Percentiles rank a stretch among this genome's conserved stretches.
These are phyloP conservation scores for Psilocybe mexicana DNA, from an alignment of 1,284 basidiomycete species.

Conservation along the genomic window DNA sequence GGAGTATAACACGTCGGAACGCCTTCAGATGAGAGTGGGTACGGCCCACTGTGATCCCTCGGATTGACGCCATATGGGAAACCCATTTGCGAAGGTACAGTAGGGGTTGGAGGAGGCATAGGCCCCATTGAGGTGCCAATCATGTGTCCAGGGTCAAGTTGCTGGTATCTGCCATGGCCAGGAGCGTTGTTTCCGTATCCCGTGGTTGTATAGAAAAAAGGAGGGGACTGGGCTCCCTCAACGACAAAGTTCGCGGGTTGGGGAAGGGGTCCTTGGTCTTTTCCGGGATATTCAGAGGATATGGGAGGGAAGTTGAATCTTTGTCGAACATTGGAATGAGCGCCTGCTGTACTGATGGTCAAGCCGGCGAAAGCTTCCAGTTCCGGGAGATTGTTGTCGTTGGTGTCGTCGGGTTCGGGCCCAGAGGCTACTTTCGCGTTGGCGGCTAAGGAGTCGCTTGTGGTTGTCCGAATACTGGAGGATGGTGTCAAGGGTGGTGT, in stretches of 20 bases:
- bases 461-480: constrained; percentile 38
- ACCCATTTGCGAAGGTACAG: neutral
- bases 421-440: constrained; percentile 16
- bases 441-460: constrained; percentile 29
- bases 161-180: neutral
- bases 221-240: constrained; percentile 32
- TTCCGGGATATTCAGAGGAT: constrained; percentile 9
- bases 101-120: neutral
- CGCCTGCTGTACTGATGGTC: constrained; percentile 28
- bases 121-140: neutral
- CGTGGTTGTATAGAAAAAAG: constrained; percentile 38
- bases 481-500: constrained; percentile 62
- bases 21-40: constrained; percentile 17
- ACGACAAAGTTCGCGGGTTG: constrained; percentile 4
- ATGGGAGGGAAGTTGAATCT: constrained; percentile 26
- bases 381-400: neutral
- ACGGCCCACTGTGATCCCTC: constrained; percentile 12
- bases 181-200: constrained; percentile 18
- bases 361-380: constrained; percentile 14
- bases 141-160: neutral
- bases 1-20: constrained; percentile 19
- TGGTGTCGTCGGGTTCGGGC: constrained; percentile 5
- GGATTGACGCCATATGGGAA: neutral
- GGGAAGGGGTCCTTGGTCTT: neutral
- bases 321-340: constrained; percentile 34